These are phyloP conservation scores for Megacollybia marginata DNA, from an alignment of 768 basidiomycete species.

Conservation along the genomic window DNA sequence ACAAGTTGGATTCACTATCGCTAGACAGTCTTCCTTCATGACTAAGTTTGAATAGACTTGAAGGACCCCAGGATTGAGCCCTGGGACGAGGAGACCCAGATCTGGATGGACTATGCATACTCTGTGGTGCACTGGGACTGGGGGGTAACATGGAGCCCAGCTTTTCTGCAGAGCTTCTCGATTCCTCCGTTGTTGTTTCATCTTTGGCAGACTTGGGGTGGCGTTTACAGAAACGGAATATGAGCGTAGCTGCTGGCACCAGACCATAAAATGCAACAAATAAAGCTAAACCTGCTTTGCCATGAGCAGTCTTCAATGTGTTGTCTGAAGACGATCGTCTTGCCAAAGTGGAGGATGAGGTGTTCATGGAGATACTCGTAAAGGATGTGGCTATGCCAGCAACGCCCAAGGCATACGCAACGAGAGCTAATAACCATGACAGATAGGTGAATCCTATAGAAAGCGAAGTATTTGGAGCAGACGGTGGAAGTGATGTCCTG, in stretches of 20 bases:
- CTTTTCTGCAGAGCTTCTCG: not conserved
- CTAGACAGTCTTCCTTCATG: slow-evolving; percentile 37
- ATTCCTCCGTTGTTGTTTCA: not conserved
- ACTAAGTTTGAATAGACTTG: slow-evolving; percentile 30
- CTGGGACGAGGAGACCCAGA: slow-evolving; percentile 35
- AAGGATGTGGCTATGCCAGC: slow-evolving; percentile 59
- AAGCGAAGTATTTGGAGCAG: slow-evolving; percentile 4
- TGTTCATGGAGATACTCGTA: slow-evolving; percentile 39
- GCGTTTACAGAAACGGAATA: slow-evolving; percentile 8
- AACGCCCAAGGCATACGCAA: slow-evolving; percentile 53
- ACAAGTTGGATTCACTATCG: slow-evolving; percentile 37
- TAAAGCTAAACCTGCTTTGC: slow-evolving; percentile 56
- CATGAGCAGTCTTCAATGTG: slow-evolving; percentile 46
- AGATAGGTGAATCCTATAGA: slow-evolving; percentile 24
- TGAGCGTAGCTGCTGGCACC: slow-evolving; percentile 36
- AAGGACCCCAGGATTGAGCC: slow-evolving; percentile 45
- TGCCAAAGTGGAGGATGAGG: slow-evolving; percentile 16
- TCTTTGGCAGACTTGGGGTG: not conserved
- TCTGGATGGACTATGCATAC: slow-evolving; percentile 31
- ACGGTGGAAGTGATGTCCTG: slow-evolving; percentile 19
- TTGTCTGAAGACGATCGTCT: slow-evolving; percentile 25
- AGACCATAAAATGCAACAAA: slow-evolving; percentile 54
- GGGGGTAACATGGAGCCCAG: not conserved
- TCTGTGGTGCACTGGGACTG: slow-evolving; percentile 26
- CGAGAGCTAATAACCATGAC: slow-evolving; percentile 31